Conservation (phyloP, 805 yeast genomes). For the Hemisphaericaspora nanyangensis region DNA sequence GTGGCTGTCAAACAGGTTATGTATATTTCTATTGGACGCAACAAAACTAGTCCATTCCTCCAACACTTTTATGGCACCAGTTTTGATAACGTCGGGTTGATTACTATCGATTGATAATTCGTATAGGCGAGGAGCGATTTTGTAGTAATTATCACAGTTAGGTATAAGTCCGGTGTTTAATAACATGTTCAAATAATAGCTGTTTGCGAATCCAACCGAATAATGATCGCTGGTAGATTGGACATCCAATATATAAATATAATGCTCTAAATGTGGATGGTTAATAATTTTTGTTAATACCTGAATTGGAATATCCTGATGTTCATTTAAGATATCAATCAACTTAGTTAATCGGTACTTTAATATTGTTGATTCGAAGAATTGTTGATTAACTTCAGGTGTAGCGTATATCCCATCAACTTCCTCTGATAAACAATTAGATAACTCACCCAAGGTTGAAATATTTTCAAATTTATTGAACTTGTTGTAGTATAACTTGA, state of each 20-base stretch:
- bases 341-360: background rate
- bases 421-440: background rate
- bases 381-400: background rate
- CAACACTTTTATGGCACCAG: background rate
- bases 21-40: background rate
- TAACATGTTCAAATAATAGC: background rate
- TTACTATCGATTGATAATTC: background rate
- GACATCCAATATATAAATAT: background rate
- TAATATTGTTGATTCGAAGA: background rate
- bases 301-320: background rate
- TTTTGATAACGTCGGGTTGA: background rate
- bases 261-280: background rate
- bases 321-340: background rate
- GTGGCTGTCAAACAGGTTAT: no score
- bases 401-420: background rate
- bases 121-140: background rate
- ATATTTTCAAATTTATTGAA: no score
- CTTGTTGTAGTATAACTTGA: background rate
- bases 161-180: background rate
- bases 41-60: conserved; percentile 1
- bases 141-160: background rate
- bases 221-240: background rate
- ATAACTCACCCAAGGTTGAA: background rate
- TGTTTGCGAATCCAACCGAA: background rate
- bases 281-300: background rate